Base-by-base conservation (phyloP, 352 stramenopile species). In the Globisporangium apiculatum region DNA sequence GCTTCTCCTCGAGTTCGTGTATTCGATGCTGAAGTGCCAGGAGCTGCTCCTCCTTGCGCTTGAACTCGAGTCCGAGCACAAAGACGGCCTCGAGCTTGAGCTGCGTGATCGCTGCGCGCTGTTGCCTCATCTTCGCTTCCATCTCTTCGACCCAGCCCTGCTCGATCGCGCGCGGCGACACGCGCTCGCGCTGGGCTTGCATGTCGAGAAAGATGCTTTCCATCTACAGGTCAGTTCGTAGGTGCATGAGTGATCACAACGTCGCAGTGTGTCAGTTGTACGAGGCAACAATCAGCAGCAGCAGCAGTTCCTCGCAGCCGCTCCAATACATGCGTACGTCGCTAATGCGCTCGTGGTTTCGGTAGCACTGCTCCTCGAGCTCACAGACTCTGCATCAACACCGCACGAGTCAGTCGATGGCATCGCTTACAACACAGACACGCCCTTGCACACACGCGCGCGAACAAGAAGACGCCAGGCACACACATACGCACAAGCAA, bases 91-190 rank as follows among this genome's bases (percentile, higher is more conserved):
- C 60, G 36, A 89, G 50, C 35, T 91, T 93, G 15, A 82, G 35
- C 24, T 66, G 42, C 6, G 80, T 90, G 66, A 93, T 91, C 18
- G 72, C 51, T 10, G 58, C 48, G 15, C 80, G 75, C 55, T 93
- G 79, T 8, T 60, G 35, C 7, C 79, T 72, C 66, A 90, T 85
- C 54, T 90, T 90, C 3, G 66, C 66, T 42, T 93, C 80, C 80
- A 93, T 91, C 45, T 89, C 80, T 69, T 89, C 79, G 1, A 93
- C 75, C 83, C 80, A 93, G 1, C 83, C 83, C 7, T 91, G 77
- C 31, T 89, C 77, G 37, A 93, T 91, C 3, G 83, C 83, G 9
- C 83, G 73, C 1, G 83, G 80, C 1, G 80, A 93, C 11, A 93
- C 70, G 9, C 79, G 77, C 56, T 87, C 68, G 1, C 77, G 72